phyloP scores from a whole-genome alignment of 495 filamentous ascomycete genomes.

The Opeltia flavorubescens region DNA sequence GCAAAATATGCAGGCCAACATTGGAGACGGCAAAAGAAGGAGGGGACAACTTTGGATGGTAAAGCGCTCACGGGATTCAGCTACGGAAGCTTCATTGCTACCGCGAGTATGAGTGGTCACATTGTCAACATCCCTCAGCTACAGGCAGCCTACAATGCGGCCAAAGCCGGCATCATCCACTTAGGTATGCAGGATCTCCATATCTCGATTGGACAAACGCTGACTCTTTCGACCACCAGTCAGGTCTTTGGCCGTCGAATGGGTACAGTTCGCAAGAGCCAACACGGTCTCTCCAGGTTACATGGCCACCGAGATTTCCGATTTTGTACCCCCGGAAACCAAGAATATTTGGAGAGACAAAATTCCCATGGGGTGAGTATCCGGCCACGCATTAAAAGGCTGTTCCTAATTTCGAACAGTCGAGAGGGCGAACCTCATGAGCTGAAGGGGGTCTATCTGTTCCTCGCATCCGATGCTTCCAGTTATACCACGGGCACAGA shows the following conservation, averaged over 20 bases:
- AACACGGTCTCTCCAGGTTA: slow-evolving; percentile 82
- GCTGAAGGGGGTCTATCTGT: slow-evolving; percentile 81
- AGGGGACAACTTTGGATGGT: slow-evolving; percentile 52
- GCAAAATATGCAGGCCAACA: slow-evolving; percentile 61
- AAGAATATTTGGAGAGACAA: slow-evolving; percentile 67
- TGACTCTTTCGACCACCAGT: slow-evolving; percentile 21
- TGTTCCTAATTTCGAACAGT: slow-evolving; percentile 10
- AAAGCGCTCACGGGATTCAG: slow-evolving; percentile 50
- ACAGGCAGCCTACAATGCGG: slow-evolving; percentile 76
- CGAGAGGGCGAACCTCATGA: slow-evolving; percentile 59
- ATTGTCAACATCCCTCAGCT: slow-evolving; percentile 81
- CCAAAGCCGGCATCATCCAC: slow-evolving; percentile 75
- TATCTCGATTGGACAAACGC: neutral
- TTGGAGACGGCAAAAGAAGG: slow-evolving; percentile 50
- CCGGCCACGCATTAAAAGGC: neutral
- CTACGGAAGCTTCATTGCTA: slow-evolving; percentile 63
- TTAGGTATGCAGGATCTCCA: slow-evolving; percentile 43
- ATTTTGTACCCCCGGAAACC: slow-evolving; percentile 53
- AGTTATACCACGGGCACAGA: slow-evolving; percentile 74
- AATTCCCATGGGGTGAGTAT: slow-evolving; percentile 63
- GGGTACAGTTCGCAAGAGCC: slow-evolving; percentile 69
- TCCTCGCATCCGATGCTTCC: slow-evolving; percentile 69
- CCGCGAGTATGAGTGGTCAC: slow-evolving; percentile 70
- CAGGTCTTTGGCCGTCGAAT: slow-evolving; percentile 71
- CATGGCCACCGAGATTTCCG: slow-evolving; percentile 70